Evolutionary conservation across 495 filamentous ascomycete genomes (phyloP).

Genomic region (Talaromyces borbonicus): DNA sequence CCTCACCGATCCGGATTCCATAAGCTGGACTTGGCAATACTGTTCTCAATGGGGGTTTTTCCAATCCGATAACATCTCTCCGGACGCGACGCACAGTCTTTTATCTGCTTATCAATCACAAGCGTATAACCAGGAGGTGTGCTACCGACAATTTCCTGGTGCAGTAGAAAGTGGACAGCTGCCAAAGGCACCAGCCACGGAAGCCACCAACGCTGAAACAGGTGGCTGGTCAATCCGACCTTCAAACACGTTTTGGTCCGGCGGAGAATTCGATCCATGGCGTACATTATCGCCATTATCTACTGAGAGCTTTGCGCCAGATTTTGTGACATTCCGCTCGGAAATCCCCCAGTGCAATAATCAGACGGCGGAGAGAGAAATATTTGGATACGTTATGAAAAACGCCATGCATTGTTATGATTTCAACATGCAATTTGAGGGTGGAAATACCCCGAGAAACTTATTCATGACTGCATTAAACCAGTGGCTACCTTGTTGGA

Average conservation of each 20-base stretch:
- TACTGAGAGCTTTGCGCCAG: constrained; percentile 31
- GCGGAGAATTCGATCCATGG: constrained; percentile 52
- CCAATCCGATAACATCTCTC: constrained; percentile 42
- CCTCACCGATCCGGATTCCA: constrained; percentile 24
- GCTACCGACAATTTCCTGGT: constrained; percentile 43
- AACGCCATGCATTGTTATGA: constrained; percentile 46
- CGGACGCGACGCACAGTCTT: constrained; percentile 22
- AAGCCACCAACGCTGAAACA: constrained; percentile 32
- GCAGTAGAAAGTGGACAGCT: constrained; percentile 34
- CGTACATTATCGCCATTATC: constrained; percentile 40
- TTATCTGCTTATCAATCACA: constrained; percentile 43
- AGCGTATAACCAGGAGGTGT: constrained; percentile 38
- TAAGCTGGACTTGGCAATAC: constrained; percentile 52
- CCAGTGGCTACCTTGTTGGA: constrained; percentile 40
- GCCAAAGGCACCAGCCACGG: constrained; percentile 27
- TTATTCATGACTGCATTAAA: constrained; percentile 32
- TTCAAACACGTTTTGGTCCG: constrained; percentile 46
- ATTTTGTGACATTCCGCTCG: constrained; percentile 23
- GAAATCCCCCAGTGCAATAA: constrained; percentile 40
- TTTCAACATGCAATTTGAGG: constrained; percentile 23
- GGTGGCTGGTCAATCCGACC: constrained; percentile 49
- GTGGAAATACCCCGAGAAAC: constrained; percentile 21
- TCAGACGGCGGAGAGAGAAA: constrained; percentile 19
- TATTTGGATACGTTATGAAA: constrained; percentile 44
- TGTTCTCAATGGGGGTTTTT: constrained; percentile 51